These are phyloP conservation scores for Aspergillus sp. DNA, from an alignment of 2,329 filamentous ascomycete species.

Conservation along the genomic window DNA sequence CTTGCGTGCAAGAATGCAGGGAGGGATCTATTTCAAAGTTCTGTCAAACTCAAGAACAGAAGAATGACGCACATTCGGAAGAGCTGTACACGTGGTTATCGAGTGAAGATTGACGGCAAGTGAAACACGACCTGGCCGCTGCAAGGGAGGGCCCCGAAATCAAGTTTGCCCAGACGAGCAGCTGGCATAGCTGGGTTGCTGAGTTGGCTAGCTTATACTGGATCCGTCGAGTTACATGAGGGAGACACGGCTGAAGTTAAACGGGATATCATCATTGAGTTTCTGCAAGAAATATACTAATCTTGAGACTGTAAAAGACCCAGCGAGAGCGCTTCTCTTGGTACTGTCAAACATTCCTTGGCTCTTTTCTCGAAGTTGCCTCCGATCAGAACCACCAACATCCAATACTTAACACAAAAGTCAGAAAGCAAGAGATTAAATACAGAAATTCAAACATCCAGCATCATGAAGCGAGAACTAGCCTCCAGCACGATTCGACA, in stretches of 20 bases:
- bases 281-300: conserved; percentile 1
- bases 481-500: conserved; percentile 24
- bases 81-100: background rate
- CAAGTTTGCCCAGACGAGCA: background rate
- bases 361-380: background rate
- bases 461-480: conserved; percentile 23
- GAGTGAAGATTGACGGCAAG: background rate
- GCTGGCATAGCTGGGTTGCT: background rate
- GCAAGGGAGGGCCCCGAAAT: background rate
- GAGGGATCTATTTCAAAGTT: background rate
- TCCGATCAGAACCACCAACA: conserved; percentile 5
- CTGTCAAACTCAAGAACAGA: background rate
- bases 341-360: background rate
- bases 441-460: conserved; percentile 19
- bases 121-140: background rate
- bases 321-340: background rate
- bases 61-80: background rate
- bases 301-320: background rate
- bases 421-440: conserved; percentile 18
- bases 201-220: background rate
- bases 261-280: conserved; percentile 10
- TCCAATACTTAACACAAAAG: conserved; percentile 13
- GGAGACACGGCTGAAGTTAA: background rate
- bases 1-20: background rate
- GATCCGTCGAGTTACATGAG: background rate